Percentiles rank a stretch among this genome's conserved stretches.
phyloP scores from a whole-genome alignment of 495 filamentous ascomycete species.

The Melanomma pulvis-pyrius region DNA sequence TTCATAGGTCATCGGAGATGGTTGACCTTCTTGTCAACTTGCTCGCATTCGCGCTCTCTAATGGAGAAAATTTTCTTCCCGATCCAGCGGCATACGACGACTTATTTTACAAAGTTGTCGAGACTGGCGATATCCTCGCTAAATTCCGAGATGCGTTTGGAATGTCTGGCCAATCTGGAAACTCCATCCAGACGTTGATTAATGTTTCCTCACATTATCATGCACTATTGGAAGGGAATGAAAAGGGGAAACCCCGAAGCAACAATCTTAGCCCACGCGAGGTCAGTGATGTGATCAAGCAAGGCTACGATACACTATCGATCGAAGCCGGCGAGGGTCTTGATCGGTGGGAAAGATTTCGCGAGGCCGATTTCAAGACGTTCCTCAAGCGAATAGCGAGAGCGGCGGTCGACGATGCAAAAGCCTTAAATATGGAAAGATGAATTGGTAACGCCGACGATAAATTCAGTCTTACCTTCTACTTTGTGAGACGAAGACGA shows the following conservation, averaged over 20 bases:
- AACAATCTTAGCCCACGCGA: slow-evolving; percentile 76
- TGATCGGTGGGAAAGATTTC: slow-evolving; percentile 73
- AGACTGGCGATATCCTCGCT: slow-evolving; percentile 79
- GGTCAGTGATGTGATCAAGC: slow-evolving; percentile 88
- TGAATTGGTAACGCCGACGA: neutral
- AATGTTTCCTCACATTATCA: slow-evolving; percentile 87
- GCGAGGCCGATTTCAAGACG: slow-evolving; percentile 72
- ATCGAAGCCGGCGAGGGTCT: slow-evolving; percentile 83
- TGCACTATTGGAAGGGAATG: slow-evolving; percentile 70
- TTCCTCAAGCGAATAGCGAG: slow-evolving; percentile 80
- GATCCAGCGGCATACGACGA: slow-evolving; percentile 89
- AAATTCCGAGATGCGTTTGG: slow-evolving; percentile 81
- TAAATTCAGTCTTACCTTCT: neutral
- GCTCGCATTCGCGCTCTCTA: slow-evolving; percentile 82
- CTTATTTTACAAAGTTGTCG: slow-evolving; percentile 96
- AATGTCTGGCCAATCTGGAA: slow-evolving; percentile 56
- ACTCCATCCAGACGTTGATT: slow-evolving; percentile 79
- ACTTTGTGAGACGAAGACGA: too few relatives aligned
- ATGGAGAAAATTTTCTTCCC: slow-evolving; percentile 91
- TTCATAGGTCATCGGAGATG: slow-evolving; percentile 61
- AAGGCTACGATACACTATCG: slow-evolving; percentile 90
- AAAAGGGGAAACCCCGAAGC: slow-evolving; percentile 50
- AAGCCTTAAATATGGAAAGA: slow-evolving; percentile 42
- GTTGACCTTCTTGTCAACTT: slow-evolving; percentile 78
- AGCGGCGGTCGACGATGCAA: slow-evolving; percentile 71